Conservation (phyloP, 2,329 filamentous ascomycete genomes). For the Alternaria angustiovoidea region DNA sequence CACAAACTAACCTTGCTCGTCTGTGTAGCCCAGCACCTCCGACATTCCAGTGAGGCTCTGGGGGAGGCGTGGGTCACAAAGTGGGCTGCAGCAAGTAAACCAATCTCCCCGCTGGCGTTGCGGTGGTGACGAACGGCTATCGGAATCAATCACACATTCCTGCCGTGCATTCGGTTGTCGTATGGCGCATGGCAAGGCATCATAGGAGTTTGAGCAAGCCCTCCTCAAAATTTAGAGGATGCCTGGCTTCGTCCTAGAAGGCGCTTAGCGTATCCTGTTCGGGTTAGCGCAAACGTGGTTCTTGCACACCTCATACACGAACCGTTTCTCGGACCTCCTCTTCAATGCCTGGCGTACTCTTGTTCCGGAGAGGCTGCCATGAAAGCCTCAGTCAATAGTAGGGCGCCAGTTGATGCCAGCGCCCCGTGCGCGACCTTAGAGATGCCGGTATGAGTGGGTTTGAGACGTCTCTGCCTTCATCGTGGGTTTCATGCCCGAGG, state of each 20-base stretch:
- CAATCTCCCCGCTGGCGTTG: constrained; percentile 20
- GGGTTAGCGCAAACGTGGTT: constrained; percentile 32
- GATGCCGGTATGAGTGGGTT: constrained; percentile 36
- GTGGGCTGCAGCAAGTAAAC: constrained; percentile 16
- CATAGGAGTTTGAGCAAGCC: constrained; percentile 43
- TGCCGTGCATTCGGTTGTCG: constrained; percentile 39
- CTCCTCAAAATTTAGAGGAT: constrained; percentile 32
- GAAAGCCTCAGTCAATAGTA: constrained; percentile 36
- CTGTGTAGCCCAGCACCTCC: constrained; percentile 1
- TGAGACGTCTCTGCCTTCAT: constrained; percentile 53
- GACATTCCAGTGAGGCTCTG: constrained; percentile 9
- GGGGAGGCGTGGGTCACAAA: constrained; percentile 14
- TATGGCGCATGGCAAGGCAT: constrained; percentile 42
- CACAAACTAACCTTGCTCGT: constrained; percentile 9
- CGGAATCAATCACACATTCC: constrained; percentile 30
- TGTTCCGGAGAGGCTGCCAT: constrained; percentile 32
- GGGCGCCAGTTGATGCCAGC: constrained; percentile 36
- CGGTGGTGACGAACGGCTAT: constrained; percentile 17
- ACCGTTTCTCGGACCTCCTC: constrained; percentile 43
- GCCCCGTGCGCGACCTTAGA: constrained; percentile 39
- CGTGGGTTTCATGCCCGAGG: constrained; percentile 51
- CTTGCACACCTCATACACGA: constrained; percentile 42
- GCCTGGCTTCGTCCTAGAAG: background rate
- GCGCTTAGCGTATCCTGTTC: constrained; percentile 16
- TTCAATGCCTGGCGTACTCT: constrained; percentile 44